These are phyloP conservation scores for Rhinocladiella similis DNA, from an alignment of 2,329 filamentous ascomycete genomes.

Conservation along the genomic window DNA sequence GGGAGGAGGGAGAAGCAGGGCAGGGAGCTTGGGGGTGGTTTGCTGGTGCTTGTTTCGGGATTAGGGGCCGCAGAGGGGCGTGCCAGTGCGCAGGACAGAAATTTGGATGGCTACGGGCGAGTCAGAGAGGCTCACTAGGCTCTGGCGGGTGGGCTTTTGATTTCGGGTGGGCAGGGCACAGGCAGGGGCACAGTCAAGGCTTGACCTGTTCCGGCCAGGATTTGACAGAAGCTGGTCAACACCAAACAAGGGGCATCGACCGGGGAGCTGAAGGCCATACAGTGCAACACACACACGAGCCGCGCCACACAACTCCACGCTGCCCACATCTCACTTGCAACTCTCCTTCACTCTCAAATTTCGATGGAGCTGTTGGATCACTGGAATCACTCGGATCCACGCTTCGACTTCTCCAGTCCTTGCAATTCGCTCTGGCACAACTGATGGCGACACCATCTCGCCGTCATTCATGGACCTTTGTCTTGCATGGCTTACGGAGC, in stretches of 20 bases:
- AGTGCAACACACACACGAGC: not conserved
- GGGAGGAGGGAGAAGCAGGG: slow-evolving; percentile 4
- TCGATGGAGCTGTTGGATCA: not conserved
- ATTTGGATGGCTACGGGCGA: slow-evolving; percentile 12
- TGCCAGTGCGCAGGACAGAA: slow-evolving; percentile 11
- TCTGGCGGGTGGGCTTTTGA: slow-evolving; percentile 11
- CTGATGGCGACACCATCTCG: slow-evolving; percentile 19
- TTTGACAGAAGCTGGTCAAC: not conserved
- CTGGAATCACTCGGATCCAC: not conserved
- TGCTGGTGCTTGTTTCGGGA: slow-evolving; percentile 25
- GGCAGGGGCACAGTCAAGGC: not conserved
- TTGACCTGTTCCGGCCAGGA: slow-evolving; percentile 12
- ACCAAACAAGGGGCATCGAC: slow-evolving; percentile 14
- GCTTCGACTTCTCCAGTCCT: not conserved
- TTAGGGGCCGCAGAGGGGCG: slow-evolving; percentile 17
- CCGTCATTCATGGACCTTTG: slow-evolving; percentile 16
- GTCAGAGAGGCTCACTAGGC: not conserved
- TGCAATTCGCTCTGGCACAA: slow-evolving; percentile 9
- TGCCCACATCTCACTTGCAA: slow-evolving; percentile 1
- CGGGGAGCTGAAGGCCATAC: not conserved
- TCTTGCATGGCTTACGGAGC: slow-evolving; percentile 18
- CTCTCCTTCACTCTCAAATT: not conserved
- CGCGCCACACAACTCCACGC: slow-evolving; percentile 8
- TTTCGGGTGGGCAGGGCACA: slow-evolving; percentile 12
- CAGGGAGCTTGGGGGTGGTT: slow-evolving; percentile 9